Evolutionary conservation across 306 rosid genomes (phyloP), one percentile per base, ranked within the genome.

Genomic region (Luffa aegyptiaca): DNA sequence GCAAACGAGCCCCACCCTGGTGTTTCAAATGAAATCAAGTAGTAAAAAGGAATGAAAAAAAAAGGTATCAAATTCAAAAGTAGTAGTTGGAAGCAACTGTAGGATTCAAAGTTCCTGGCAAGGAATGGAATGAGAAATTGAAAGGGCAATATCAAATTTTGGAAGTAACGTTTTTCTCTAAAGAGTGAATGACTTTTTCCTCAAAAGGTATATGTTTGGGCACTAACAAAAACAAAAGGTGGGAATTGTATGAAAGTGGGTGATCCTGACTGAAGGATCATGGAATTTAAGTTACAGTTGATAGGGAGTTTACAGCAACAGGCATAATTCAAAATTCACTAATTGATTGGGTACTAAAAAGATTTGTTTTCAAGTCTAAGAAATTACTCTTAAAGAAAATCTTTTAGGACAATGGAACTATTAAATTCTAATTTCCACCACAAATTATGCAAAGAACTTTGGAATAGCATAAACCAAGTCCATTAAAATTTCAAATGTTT

Each of bases 51-150:
- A 45, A 46, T 10, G 55, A 26, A 6, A 6, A 71, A 70, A 49
- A 73, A 33, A 35, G 41, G 61, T 26, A 71, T 46, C 41, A 71
- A 71, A 46, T 71, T 46, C 57, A 71, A 20, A 44, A 71, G 76
- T 45, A 26, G 76, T 21, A 10, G 36, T 20, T 71, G 76, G 41
- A 71, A 45, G 76, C n/a, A 45, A 45, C 36, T 11, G 41, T 46
- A 21, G 77, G 21, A 49, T 73, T 73, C 61, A 14, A 49, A 13
- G 45, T 46, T 46, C 21, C 41, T 26, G 77, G 41, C 41, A 45
- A 9, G 77, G 57, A 72, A 72, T 46, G 48, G 77, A 73, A 51
- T 73, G 62, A 73, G 61, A 48, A 71, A 71, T 73, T 49, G 78
- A 10, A 68, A 70, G 76, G 10, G 55, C 76, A 46, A 44, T 70